Evolutionary conservation across 2,329 filamentous ascomycete genomes (phyloP).

Genomic region (Colletotrichum sansevieriae): DNA sequence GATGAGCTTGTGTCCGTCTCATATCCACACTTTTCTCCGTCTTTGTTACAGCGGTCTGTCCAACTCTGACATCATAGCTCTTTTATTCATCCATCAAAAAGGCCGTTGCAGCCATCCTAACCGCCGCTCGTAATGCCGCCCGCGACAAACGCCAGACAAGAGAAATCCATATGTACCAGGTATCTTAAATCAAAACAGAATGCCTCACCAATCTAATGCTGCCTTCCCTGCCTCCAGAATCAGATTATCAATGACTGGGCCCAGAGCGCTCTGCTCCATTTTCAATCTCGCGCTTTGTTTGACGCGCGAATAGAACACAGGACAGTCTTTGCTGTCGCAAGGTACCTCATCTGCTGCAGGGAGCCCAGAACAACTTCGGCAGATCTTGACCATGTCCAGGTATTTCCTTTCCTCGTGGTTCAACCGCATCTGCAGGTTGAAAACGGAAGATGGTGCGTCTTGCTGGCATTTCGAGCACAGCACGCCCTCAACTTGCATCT

Average conservation of each 20-base stretch:
- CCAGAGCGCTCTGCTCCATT: slow-evolving; percentile 52
- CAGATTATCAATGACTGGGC: slow-evolving; percentile 52
- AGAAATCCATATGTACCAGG: neutral
- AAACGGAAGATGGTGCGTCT: slow-evolving; percentile 70
- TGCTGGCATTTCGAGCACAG: slow-evolving; percentile 71
- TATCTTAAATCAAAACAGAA: neutral
- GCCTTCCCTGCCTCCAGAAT: slow-evolving; percentile 45
- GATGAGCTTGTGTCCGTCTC: slow-evolving; percentile 2
- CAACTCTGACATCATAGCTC: slow-evolving; percentile 25
- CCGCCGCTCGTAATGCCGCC: neutral
- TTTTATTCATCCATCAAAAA: slow-evolving; percentile 1
- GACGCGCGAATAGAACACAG: slow-evolving; percentile 86
- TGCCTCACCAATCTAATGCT: slow-evolving; percentile 53
- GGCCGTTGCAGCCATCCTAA: slow-evolving; percentile 5
- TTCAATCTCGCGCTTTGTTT: slow-evolving; percentile 68
- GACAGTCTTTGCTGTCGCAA: slow-evolving; percentile 93
- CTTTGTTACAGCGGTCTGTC: slow-evolving; percentile 2
- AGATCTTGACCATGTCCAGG: slow-evolving; percentile 76
- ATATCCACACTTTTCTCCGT: neutral
- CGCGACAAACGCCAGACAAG: neutral
- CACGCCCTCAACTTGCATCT: slow-evolving; percentile 54
- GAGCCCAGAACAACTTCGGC: slow-evolving; percentile 82
- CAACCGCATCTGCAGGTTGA: slow-evolving; percentile 73
- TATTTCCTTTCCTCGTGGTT: slow-evolving; percentile 73
- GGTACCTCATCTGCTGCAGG: slow-evolving; percentile 81